Evolutionary conservation across 164 flowering plant genomes (phyloP).

Genomic region (Platanus orientalis): DNA sequence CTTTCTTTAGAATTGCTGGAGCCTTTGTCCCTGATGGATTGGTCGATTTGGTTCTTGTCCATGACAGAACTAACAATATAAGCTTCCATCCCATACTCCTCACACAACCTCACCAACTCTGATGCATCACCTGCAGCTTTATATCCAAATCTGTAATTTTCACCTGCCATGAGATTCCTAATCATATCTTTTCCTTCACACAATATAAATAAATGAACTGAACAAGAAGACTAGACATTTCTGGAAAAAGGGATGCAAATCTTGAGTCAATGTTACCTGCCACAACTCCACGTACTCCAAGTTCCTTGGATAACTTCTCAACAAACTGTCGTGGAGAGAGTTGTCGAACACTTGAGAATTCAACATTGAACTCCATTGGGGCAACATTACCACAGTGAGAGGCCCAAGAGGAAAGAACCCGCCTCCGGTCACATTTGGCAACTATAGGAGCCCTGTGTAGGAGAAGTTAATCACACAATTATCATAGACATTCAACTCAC

Average conservation of each 20-base stretch:
- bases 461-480: background rate
- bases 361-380: constrained; percentile 60
- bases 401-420: constrained; percentile 83
- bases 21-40: constrained; percentile 17
- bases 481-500: background rate
- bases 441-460: constrained; percentile 77
- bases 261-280: constrained; percentile 51
- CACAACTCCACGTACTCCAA: constrained; percentile 85
- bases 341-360: constrained; percentile 81
- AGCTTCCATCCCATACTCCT: constrained; percentile 66
- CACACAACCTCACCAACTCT: constrained; percentile 63
- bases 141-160: constrained; percentile 93
- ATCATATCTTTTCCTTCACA: background rate
- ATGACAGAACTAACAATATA: constrained; percentile 78
- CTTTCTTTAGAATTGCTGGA: constrained; percentile 42
- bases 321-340: constrained; percentile 85
- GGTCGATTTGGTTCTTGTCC: constrained; percentile 82
- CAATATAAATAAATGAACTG: background rate
- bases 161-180: constrained; percentile 44
- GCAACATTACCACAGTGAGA: constrained; percentile 55
- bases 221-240: background rate
- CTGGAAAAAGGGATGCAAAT: background rate
- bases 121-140: constrained; percentile 87
- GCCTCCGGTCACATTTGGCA: constrained; percentile 80
- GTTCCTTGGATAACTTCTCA: constrained; percentile 71